These are phyloP conservation scores for Sphagnum contortum DNA, from an alignment of 225 moss, liverwort and hornwort species.

Conservation along the genomic window DNA sequence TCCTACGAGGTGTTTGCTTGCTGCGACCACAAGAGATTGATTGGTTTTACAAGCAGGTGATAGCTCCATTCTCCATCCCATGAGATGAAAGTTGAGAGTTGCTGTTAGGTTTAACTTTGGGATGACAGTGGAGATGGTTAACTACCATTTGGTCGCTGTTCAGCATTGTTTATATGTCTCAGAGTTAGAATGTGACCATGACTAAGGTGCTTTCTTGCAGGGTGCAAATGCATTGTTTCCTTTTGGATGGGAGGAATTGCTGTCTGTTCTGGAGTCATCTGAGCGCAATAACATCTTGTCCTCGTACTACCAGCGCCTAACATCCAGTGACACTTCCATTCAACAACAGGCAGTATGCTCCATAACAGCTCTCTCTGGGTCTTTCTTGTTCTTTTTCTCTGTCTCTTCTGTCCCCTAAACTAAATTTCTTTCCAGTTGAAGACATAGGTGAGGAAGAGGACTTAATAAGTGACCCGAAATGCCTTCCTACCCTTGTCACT, in stretches of 20 bases:
- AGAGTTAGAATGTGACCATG: no score
- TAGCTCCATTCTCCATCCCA: background rate
- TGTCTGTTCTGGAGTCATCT: constrained; percentile 42
- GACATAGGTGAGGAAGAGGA: background rate
- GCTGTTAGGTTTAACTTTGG: background rate
- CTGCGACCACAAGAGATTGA: constrained; percentile 70
- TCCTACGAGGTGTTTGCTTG: constrained; percentile 72
- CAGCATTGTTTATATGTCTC: no score
- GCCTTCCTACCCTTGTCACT: no score
- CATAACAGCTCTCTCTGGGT: background rate
- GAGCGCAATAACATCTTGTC: constrained; percentile 43
- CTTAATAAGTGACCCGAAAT: no score
- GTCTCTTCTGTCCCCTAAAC: no score
- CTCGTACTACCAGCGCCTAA: constrained; percentile 61
- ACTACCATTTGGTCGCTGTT: no score
- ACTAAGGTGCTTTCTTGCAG: constrained; percentile 8
- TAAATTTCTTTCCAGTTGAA: background rate
- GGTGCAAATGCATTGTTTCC: constrained; percentile 69
- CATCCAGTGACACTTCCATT: constrained; percentile 31
- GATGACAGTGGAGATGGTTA: no score
- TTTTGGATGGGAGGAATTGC: constrained; percentile 53
- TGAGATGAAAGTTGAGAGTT: background rate
- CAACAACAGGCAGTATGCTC: constrained; percentile 50
- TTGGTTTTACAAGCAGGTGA: constrained; percentile 77
- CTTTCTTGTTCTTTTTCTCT: background rate